Percentiles rank a stretch among this genome's conserved stretches.
These are phyloP conservation scores for Calocera viscosa DNA, from an alignment of 768 basidiomycete genomes.

Conservation along the genomic window DNA sequence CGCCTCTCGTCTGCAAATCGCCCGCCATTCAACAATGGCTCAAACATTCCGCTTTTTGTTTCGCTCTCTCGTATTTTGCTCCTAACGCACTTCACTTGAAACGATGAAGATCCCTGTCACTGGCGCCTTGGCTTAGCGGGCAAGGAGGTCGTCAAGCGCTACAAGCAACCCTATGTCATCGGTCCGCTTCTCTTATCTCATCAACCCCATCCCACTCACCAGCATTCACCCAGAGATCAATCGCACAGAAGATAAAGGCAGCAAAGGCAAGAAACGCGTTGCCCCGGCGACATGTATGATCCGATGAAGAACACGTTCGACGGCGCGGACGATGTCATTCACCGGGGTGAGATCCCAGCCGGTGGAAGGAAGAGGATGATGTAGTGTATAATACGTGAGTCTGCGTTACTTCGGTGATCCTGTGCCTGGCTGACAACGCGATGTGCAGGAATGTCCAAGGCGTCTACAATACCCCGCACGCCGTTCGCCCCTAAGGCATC, in stretches of 20 bases:
- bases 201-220: background rate
- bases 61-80: too few species aligned
- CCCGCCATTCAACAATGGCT: too few species aligned
- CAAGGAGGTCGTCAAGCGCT: background rate
- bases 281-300: constrained; percentile 42
- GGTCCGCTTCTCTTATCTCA: background rate
- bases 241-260: background rate
- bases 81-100: background rate
- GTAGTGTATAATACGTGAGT: constrained; percentile 12
- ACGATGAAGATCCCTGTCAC: background rate
- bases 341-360: constrained; percentile 41
- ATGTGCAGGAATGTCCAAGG: background rate
- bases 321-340: constrained; percentile 46
- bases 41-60: too few species aligned
- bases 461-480: background rate
- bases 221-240: background rate
- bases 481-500: constrained; percentile 35
- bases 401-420: background rate
- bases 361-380: constrained; percentile 41
- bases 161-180: background rate
- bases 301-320: constrained; percentile 32
- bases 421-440: background rate
- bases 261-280: background rate
- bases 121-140: background rate
- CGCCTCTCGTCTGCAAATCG: too few species aligned